Conservation (phyloP, 2,329 filamentous ascomycete genomes). For the Aspergillus puulaauensis region DNA sequence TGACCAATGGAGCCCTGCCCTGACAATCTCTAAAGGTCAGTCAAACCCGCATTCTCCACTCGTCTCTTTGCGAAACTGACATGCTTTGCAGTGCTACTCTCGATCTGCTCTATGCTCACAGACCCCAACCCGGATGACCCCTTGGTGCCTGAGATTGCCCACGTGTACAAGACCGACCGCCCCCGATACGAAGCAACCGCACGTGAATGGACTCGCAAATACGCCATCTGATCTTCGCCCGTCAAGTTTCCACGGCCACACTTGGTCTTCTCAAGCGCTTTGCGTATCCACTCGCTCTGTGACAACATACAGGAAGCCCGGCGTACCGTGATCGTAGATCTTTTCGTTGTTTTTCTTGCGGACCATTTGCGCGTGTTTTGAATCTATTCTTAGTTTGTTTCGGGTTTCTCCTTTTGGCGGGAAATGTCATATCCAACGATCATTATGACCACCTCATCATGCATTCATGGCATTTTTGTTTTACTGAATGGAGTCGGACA, state of each 20-base stretch:
- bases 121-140: slow-evolving; percentile 99
- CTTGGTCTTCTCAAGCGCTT: slow-evolving; percentile 27
- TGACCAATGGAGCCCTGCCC: slow-evolving; percentile 97
- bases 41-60: background rate
- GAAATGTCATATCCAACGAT: slow-evolving; percentile 38
- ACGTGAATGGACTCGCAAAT: slow-evolving; percentile 98
- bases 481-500: slow-evolving; percentile 24
- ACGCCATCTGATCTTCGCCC: slow-evolving; percentile 71
- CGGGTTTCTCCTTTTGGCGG: slow-evolving; percentile 26
- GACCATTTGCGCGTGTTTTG: slow-evolving; percentile 23
- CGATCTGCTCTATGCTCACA: slow-evolving; percentile 99
- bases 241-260: slow-evolving; percentile 24
- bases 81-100: slow-evolving; percentile 72
- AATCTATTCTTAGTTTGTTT: slow-evolving; percentile 21
- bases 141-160: slow-evolving; percentile 96
- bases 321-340: slow-evolving; percentile 42
- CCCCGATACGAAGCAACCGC: slow-evolving; percentile 94
- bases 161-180: slow-evolving; percentile 99
- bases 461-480: slow-evolving; percentile 40
- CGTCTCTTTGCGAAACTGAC: slow-evolving; percentile 7
- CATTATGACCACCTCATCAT: slow-evolving; percentile 38
- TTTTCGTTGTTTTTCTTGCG: slow-evolving; percentile 26
- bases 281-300: slow-evolving; percentile 28
- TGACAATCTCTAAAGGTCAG: slow-evolving; percentile 97
- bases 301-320: slow-evolving; percentile 39